Conservation (phyloP, 164 flowering plant species). For the Liriodendron chinense region DNA sequence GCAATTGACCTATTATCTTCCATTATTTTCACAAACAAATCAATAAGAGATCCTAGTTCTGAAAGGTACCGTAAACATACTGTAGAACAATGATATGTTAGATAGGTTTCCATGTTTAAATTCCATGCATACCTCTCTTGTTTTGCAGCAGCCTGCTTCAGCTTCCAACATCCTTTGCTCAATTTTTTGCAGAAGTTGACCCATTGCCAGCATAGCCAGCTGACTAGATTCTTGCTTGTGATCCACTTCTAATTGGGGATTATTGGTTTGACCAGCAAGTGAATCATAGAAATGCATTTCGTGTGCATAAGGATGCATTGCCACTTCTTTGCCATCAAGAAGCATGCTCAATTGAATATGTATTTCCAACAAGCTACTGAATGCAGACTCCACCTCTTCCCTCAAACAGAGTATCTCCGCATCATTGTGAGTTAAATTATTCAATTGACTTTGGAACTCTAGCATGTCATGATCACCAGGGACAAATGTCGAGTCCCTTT, state of each 20-base stretch:
- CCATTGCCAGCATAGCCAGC: conserved; percentile 14
- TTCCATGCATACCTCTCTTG: conserved; percentile 20
- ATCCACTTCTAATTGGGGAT: conserved; percentile 9
- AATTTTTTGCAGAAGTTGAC: conserved; percentile 6
- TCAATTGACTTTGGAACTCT: conserved; percentile 4
- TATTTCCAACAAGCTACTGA: conserved; percentile 30
- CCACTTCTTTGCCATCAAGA: conserved; percentile 12
- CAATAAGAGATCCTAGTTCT: neutral
- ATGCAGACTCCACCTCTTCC: conserved; percentile 31
- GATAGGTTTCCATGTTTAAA: neutral
- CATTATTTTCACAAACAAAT: neutral
- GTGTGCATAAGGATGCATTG: conserved; percentile 10
- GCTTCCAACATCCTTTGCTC: conserved; percentile 11
- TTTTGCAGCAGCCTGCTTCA: conserved; percentile 15
- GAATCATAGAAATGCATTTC: conserved; percentile 16
- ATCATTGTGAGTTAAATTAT: conserved; percentile 8
- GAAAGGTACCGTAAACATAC: neutral
- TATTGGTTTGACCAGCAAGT: conserved; percentile 5
- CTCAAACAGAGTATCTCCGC: conserved; percentile 15
- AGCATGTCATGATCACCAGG: conserved; percentile 8
- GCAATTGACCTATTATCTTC: neutral
- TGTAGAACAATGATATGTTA: neutral
- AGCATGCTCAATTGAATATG: conserved; percentile 22
- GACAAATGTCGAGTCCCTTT: conserved; percentile 11
- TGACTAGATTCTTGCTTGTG: conserved; percentile 9